These are phyloP conservation scores for Yamadazyma mexicana DNA, from an alignment of 1,139 yeast species.

Conservation along the genomic window DNA sequence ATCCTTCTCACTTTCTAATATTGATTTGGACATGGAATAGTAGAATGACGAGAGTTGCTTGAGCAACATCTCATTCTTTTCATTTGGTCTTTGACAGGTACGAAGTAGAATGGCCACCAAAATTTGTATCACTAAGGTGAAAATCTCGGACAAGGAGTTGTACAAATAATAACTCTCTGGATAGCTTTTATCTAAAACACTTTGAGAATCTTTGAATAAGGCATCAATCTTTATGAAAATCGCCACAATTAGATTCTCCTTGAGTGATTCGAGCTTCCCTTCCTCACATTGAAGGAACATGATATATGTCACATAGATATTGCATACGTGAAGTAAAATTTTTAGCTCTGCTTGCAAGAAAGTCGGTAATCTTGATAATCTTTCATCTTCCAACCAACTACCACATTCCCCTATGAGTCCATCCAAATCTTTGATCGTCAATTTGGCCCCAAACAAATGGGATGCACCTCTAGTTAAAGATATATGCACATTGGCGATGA, in stretches of 20 bases:
- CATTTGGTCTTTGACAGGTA: slow-evolving; percentile 16
- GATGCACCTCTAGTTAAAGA: slow-evolving; percentile 27
- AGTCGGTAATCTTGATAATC: slow-evolving; percentile 17
- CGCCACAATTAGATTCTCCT: slow-evolving; percentile 22
- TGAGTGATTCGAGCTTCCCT: slow-evolving; percentile 20
- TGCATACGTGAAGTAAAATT: slow-evolving; percentile 31
- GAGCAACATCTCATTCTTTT: slow-evolving; percentile 14
- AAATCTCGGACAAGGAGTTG: slow-evolving; percentile 30
- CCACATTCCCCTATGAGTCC: slow-evolving; percentile 26
- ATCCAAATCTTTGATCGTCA: slow-evolving; percentile 25
- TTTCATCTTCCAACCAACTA: slow-evolving; percentile 25
- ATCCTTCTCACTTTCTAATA: slow-evolving; percentile 8
- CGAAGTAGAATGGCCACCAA: slow-evolving; percentile 37
- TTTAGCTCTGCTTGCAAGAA: slow-evolving; percentile 25
- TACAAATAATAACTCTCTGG: slow-evolving; percentile 25
- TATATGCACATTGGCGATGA: slow-evolving; percentile 27
- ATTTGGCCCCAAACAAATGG: slow-evolving; percentile 22
- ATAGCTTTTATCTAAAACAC: slow-evolving; percentile 8
- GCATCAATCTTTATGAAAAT: slow-evolving; percentile 13
- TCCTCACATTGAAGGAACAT: slow-evolving; percentile 40
- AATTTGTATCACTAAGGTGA: slow-evolving; percentile 35
- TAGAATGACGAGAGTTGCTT: slow-evolving; percentile 14
- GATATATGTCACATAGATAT: slow-evolving; percentile 30
- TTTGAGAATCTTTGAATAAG: slow-evolving; percentile 13
- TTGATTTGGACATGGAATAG: slow-evolving; percentile 11